A percentile compares a stretch with the other conserved stretches of the same genome.
phyloP scores from a whole-genome alignment of 164 flowering plant species.

The Piper longum region DNA sequence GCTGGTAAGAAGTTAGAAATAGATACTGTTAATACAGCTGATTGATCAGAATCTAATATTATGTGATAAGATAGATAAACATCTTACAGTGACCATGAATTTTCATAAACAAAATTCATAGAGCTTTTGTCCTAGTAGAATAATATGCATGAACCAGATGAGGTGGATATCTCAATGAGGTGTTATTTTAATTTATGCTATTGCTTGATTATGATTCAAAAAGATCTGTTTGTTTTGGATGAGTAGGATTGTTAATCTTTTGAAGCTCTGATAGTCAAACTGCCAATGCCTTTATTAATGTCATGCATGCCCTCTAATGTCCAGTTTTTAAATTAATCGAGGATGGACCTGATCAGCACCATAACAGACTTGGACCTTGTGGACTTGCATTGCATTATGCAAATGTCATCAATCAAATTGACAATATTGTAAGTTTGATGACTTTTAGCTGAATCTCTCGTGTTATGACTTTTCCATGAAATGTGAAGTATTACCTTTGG shows the following conservation, averaged over 20 bases:
- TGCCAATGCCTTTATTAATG: neutral
- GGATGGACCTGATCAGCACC: conserved; percentile 21
- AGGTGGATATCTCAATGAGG: too few relatives aligned
- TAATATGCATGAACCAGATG: too few relatives aligned
- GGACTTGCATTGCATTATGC: conserved; percentile 96
- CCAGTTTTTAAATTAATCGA: neutral
- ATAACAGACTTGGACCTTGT: conserved; percentile 53
- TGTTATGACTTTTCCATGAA: neutral
- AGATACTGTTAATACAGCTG: neutral
- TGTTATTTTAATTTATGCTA: too few relatives aligned
- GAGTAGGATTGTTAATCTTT: neutral
- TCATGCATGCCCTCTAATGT: neutral
- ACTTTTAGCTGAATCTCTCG: neutral
- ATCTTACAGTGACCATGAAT: too few relatives aligned
- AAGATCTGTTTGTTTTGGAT: too few relatives aligned
- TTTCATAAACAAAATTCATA: too few relatives aligned
- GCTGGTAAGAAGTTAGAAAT: conserved; percentile 32
- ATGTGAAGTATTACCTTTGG: neutral
- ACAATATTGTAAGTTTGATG: conserved; percentile 57
- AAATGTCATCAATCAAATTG: conserved; percentile 71
- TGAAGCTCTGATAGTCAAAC: neutral
- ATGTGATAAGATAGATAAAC: too few relatives aligned
- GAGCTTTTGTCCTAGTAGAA: too few relatives aligned
- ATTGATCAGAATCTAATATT: too few relatives aligned
- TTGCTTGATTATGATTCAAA: too few relatives aligned